Evolutionary conservation across 2,329 filamentous ascomycete species (phyloP).

Genomic region (Phaeophleospora eucalypticola): DNA sequence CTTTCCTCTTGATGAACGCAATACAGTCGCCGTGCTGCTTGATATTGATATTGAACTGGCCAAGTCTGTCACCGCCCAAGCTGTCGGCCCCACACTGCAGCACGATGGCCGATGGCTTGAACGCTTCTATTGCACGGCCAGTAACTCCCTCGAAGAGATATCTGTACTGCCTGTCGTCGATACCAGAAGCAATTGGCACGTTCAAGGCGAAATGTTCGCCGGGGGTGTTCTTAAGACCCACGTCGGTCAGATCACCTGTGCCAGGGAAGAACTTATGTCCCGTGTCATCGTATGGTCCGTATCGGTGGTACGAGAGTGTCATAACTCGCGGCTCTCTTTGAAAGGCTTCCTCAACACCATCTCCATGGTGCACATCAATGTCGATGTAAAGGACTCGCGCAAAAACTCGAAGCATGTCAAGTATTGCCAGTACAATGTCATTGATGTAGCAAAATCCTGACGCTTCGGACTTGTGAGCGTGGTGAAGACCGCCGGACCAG

Average conservation of each 20-base stretch:
- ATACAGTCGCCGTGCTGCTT: constrained; percentile 91
- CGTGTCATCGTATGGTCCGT: constrained; percentile 66
- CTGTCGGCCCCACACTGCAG: constrained; percentile 95
- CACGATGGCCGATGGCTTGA: constrained; percentile 85
- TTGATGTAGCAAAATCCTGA: constrained; percentile 99
- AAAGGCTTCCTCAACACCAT: constrained; percentile 87
- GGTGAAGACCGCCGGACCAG: constrained; percentile 94
- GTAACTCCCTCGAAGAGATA: constrained; percentile 80
- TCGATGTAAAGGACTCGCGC: constrained; percentile 91
- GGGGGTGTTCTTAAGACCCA: constrained; percentile 70
- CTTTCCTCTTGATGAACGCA: constrained; percentile 76
- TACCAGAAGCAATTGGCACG: constrained; percentile 64
- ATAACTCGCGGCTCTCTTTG: constrained; percentile 85
- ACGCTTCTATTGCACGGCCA: constrained; percentile 71
- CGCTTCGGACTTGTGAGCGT: constrained; percentile 90
- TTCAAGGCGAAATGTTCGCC: constrained; percentile 67
- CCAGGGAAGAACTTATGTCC: constrained; percentile 59
- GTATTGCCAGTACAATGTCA: constrained; percentile 90
- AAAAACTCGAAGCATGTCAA: constrained; percentile 77
- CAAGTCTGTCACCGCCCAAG: constrained; percentile 85
- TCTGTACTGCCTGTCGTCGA: constrained; percentile 72
- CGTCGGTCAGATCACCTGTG: constrained; percentile 63
- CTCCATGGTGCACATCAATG: constrained; percentile 88
- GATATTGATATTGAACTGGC: constrained; percentile 95
- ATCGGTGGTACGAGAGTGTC: constrained; percentile 95